Conservation (phyloP, 148 eudicot genomes). For the Vaccinium corymbosum region DNA sequence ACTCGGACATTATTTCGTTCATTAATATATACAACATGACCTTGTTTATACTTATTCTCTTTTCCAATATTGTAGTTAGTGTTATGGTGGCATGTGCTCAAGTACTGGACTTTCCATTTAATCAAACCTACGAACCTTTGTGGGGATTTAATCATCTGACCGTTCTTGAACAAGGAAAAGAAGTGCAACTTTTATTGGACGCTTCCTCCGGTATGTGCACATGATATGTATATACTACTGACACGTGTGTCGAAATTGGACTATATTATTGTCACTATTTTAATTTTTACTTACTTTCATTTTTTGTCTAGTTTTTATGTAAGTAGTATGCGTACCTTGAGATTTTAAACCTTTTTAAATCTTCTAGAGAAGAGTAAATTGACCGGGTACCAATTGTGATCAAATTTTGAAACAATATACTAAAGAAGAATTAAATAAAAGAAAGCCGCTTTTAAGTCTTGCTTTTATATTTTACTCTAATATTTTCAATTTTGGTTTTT, state of each 20-base stretch:
- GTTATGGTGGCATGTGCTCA: background rate
- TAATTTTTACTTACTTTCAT: background rate
- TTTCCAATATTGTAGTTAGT: background rate
- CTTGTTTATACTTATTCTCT: background rate
- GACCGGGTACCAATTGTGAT: background rate
- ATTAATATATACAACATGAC: too few relatives aligned
- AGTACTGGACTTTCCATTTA: background rate
- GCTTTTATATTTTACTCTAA: background rate
- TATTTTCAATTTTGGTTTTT: background rate
- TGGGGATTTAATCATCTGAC: constrained; percentile 49
- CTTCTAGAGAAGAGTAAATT: background rate
- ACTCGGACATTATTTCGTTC: too few relatives aligned
- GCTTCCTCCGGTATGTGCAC: constrained; percentile 25
- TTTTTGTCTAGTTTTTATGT: background rate
- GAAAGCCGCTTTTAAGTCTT: background rate
- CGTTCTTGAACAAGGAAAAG: constrained; percentile 20
- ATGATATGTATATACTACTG: background rate
- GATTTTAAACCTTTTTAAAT: background rate
- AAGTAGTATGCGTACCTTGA: background rate
- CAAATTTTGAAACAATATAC: background rate
- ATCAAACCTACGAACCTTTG: background rate
- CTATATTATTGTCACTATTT: background rate
- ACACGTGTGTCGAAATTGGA: background rate
- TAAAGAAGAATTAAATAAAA: background rate
- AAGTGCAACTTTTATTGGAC: constrained; percentile 47